phyloP scores from a whole-genome alignment of 1,284 basidiomycete species.

The Somion occarium region DNA sequence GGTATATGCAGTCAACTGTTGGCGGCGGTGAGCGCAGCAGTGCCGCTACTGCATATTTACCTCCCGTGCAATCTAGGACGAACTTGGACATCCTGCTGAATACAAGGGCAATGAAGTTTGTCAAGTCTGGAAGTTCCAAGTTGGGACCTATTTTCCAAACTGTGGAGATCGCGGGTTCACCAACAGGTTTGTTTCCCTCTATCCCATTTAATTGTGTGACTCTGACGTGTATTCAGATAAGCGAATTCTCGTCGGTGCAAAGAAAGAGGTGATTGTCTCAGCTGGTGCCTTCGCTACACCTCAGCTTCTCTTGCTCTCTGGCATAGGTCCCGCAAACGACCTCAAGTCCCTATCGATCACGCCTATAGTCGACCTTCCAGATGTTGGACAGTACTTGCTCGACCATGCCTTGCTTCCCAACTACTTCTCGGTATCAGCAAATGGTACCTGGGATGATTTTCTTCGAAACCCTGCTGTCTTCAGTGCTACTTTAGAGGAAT shows the following conservation, averaged over 20 bases:
- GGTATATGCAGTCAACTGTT: slow-evolving; percentile 14
- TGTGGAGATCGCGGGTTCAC: slow-evolving; percentile 13
- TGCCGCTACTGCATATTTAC: slow-evolving; percentile 18
- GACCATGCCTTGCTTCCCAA: slow-evolving; percentile 31
- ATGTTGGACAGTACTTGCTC: slow-evolving; percentile 31
- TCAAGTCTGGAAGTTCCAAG: slow-evolving; percentile 13
- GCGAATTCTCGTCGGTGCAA: not conserved
- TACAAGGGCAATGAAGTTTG: slow-evolving; percentile 24
- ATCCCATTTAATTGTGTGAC: not conserved
- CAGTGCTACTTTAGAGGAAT: slow-evolving; percentile 15
- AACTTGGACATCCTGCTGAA: slow-evolving; percentile 29
- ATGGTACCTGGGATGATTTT: slow-evolving; percentile 20
- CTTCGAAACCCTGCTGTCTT: slow-evolving; percentile 14
- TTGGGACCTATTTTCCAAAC: slow-evolving; percentile 11
- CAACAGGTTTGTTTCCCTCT: not conserved
- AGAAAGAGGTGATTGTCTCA: slow-evolving; percentile 25
- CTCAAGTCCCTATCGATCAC: slow-evolving; percentile 22
- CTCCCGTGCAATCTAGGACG: slow-evolving; percentile 10
- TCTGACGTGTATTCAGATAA: not conserved
- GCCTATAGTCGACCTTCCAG: slow-evolving; percentile 28
- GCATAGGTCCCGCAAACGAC: slow-evolving; percentile 15
- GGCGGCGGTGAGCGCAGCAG: slow-evolving; percentile 15
- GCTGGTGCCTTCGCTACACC: slow-evolving; percentile 34
- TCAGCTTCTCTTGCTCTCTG: slow-evolving; percentile 23
- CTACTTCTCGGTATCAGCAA: slow-evolving; percentile 20